A percentile compares a stretch with the other conserved stretches of the same genome.
Conservation (phyloP, 176 grass and related monocot genomes). For the Cymbopogon citratus region DNA sequence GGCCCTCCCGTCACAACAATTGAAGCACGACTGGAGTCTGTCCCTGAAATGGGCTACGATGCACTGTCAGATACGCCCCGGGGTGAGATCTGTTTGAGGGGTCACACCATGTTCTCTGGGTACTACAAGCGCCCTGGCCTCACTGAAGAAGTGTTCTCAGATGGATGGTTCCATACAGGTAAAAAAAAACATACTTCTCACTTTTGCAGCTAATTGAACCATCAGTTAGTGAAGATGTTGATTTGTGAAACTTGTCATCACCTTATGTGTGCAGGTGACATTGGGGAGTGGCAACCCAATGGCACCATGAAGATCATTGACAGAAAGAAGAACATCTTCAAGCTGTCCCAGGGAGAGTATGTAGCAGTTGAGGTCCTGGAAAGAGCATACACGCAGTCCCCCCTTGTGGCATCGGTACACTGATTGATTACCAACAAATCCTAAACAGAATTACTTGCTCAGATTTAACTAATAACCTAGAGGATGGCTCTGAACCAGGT, state of each 20-base stretch:
- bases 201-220: not conserved
- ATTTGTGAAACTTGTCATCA: not conserved
- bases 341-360: slow-evolving; percentile 95
- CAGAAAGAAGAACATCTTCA: slow-evolving; percentile 97
- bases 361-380: slow-evolving; percentile 84
- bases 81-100: slow-evolving; percentile 96
- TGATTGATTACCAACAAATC: not conserved
- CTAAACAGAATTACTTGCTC: not conserved
- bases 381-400: slow-evolving; percentile 66
- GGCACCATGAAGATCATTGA: slow-evolving; percentile 94
- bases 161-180: slow-evolving; percentile 98
- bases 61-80: slow-evolving; percentile 52
- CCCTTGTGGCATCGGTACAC: slow-evolving; percentile 42
- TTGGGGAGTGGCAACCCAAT: slow-evolving; percentile 90
- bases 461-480: slow-evolving; percentile 1
- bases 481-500: slow-evolving; percentile 34
- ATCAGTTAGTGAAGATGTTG: not conserved
- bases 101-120: slow-evolving; percentile 75
- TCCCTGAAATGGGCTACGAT: slow-evolving; percentile 85
- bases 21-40: slow-evolving; percentile 63
- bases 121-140: slow-evolving; percentile 84
- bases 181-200: not conserved
- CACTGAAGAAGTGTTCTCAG: slow-evolving; percentile 55
- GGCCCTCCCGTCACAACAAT: slow-evolving; percentile 74
- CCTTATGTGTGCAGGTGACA: slow-evolving; percentile 45